Evolutionary conservation across 2,329 filamentous ascomycete genomes (phyloP).

Genomic region (Fusarium sp.): DNA sequence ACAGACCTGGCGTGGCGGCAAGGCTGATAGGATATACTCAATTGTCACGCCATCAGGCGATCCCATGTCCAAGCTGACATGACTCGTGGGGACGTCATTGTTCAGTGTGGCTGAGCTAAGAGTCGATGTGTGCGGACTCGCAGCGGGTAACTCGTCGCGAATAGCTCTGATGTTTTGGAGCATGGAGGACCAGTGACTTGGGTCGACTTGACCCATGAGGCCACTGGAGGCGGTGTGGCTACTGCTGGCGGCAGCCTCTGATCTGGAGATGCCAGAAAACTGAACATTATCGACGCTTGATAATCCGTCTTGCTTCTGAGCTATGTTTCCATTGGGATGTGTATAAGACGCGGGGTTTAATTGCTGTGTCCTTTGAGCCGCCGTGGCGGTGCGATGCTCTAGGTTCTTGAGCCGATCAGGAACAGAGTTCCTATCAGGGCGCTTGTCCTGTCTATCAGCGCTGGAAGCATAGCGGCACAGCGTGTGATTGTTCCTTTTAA

Average conservation of each 20-base stretch:
- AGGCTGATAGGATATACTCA: slow-evolving; percentile 21
- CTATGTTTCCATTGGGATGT: accelerated
- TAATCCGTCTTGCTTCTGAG: accelerated
- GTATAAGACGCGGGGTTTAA: accelerated
- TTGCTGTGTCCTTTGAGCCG: neutral
- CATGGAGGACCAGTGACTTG: slow-evolving; percentile 48
- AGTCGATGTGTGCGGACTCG: accelerated
- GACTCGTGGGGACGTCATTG: accelerated
- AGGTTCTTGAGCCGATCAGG: slow-evolving; percentile 43
- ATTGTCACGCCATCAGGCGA: neutral
- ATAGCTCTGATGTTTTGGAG: slow-evolving; percentile 48
- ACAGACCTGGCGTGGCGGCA: slow-evolving; percentile 41
- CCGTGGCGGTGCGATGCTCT: slow-evolving; percentile 41
- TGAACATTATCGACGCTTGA: accelerated
- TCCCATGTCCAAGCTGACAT: neutral
- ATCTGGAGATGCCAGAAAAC: accelerated
- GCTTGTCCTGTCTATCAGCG: slow-evolving; percentile 20
- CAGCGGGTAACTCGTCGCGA: slow-evolving; percentile 41
- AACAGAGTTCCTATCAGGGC: neutral
- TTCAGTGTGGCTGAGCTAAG: neutral
- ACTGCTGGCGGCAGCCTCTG: accelerated
- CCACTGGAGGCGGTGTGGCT: accelerated
- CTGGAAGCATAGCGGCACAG: slow-evolving; percentile 43
- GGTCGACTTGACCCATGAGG: slow-evolving; percentile 39
- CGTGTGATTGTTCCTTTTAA: slow-evolving; percentile 33